Evolutionary conservation across 2,329 filamentous ascomycete genomes (phyloP).

Genomic region (Penicillium sp.): DNA sequence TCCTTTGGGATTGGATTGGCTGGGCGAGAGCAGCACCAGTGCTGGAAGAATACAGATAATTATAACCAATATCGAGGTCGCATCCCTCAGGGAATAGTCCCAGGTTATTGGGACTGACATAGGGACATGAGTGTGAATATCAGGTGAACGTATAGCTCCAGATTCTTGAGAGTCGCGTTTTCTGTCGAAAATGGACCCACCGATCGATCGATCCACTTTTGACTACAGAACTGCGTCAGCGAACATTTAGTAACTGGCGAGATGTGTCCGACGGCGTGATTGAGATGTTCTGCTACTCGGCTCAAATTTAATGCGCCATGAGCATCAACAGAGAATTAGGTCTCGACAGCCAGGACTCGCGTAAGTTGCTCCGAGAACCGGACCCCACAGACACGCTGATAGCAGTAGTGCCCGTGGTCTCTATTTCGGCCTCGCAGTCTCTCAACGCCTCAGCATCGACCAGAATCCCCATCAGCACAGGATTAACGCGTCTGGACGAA

Average conservation of each 20-base stretch:
- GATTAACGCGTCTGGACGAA: constrained; percentile 49
- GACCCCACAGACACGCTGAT: constrained; percentile 3
- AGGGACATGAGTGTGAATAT: background rate
- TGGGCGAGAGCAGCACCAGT: constrained; percentile 4
- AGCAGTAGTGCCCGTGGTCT: constrained; percentile 30
- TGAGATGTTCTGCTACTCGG: background rate
- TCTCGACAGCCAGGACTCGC: constrained; percentile 29
- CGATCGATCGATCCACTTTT: background rate
- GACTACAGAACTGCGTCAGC: background rate
- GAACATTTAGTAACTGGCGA: background rate
- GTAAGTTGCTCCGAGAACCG: constrained; percentile 21
- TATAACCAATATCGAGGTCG: background rate
- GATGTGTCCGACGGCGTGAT: background rate
- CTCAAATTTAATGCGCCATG: constrained; percentile 9
- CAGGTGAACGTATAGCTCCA: background rate
- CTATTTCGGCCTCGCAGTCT: constrained; percentile 38
- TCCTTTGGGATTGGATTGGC: constrained; percentile 38
- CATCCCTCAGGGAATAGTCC: background rate
- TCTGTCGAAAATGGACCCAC: background rate
- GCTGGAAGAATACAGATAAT: constrained; percentile 9
- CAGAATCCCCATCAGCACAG: constrained; percentile 38
- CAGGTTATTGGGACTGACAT: background rate
- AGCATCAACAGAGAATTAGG: constrained; percentile 32
- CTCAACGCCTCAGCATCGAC: constrained; percentile 28
- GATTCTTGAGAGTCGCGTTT: background rate